Percentiles rank a stretch among this genome's conserved stretches.
phyloP scores from a whole-genome alignment of 2,329 filamentous ascomycete species.

The Polytolypa hystricis region DNA sequence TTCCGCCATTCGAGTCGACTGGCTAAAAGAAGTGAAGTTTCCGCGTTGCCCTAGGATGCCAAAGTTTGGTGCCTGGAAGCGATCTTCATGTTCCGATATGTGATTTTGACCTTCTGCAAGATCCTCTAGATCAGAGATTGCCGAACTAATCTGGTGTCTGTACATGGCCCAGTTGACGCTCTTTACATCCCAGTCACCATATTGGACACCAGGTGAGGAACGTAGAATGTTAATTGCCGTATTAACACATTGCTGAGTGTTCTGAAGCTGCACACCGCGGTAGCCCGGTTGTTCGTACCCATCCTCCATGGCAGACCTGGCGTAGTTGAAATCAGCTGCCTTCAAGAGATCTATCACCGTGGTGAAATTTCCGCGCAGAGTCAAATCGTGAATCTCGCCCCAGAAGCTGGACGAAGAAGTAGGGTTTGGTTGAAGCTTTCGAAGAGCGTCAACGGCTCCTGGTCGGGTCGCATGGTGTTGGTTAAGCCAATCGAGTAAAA shows the following conservation, averaged over 20 bases:
- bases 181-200: constrained; percentile 67
- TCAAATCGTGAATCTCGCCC: constrained; percentile 64
- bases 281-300: constrained; percentile 57
- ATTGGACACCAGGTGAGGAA: constrained; percentile 56
- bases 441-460: constrained; percentile 55
- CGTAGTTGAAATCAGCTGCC: constrained; percentile 67
- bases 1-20: constrained; percentile 60
- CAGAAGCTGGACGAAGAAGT: constrained; percentile 70
- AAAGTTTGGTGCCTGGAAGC: constrained; percentile 36
- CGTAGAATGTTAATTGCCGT: constrained; percentile 59
- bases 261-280: constrained; percentile 61
- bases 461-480: constrained; percentile 61
- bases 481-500: constrained; percentile 75
- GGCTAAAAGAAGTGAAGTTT: constrained; percentile 52
- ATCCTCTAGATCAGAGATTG: constrained; percentile 58
- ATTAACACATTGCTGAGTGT: constrained; percentile 61
- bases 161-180: constrained; percentile 76
- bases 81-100: constrained; percentile 30
- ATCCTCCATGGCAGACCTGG: constrained; percentile 53
- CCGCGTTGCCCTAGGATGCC: constrained; percentile 34
- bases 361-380: constrained; percentile 63
- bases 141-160: constrained; percentile 59
- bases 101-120: constrained; percentile 66
- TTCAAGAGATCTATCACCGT: constrained; percentile 58
- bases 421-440: constrained; percentile 56